Evolutionary conservation across 768 basidiomycete genomes (phyloP), one percentile per base, ranked within the genome.

Genomic region (Suillus variegatus): DNA sequence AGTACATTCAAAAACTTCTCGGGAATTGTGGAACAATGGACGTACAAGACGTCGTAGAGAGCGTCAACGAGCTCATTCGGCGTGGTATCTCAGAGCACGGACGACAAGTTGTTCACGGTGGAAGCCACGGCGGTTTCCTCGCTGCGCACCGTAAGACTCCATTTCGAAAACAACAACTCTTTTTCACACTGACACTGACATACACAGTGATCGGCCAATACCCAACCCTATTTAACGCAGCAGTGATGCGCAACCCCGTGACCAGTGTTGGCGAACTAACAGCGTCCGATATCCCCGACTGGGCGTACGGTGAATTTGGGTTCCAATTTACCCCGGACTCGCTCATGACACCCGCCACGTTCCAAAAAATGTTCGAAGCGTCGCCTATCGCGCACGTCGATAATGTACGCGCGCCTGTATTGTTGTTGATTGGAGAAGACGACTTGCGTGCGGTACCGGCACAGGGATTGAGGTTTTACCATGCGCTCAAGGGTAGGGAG

Each of bases 101-200:
- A 8, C 84, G 83, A 66, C 82, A 86, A 60, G 79, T 89, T 38
- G 71, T 90, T 1, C 77, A 77, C 60, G 90, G 91, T 6, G 91
- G 90, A 47, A 88, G 86, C 55, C 91, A 93, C 65, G 90, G 90
- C 0, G 90, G 90, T 2, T 91, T 88, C 72, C 77, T 90, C 16
- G 67, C 82, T 1, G 83, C 81, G 0, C 88, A 89, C 69, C 75
- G 87, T 89, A 69, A 67, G 87, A 78, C 25, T 28, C 49, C 38
- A 18, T 51, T 22, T 56, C 51, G 1, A 47, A 22, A 22, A 18
- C 1, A 18, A 38, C 36, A 28, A 54, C 1, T 35, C 9, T 4
- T 25, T 46, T 47, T 18, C 10, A 41, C 25, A 14, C 25, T 18
- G 25, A 51, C 49, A 16, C 14, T 40, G 8, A 41, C 14, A 18